Conservation (phyloP, 179 eudicot species). For the Beta corolliflora region DNA sequence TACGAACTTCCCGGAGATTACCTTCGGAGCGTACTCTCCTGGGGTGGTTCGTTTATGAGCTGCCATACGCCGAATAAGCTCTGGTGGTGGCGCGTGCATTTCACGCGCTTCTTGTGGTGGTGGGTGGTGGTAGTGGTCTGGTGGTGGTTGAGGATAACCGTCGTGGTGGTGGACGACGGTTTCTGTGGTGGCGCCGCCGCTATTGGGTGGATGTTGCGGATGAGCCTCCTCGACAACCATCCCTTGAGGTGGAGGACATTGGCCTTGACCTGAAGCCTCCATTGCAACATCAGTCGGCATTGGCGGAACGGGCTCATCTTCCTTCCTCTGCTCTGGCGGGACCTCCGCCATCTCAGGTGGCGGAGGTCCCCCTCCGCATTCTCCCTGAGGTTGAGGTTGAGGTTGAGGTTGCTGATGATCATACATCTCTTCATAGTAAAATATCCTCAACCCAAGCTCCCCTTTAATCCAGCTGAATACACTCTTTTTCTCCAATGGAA, state of each 20-base stretch:
- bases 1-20: constrained; percentile 43
- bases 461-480: constrained; percentile 94
- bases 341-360: constrained; percentile 31
- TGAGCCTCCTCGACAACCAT: constrained; percentile 46
- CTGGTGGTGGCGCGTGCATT: constrained; percentile 45
- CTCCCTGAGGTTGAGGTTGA: constrained; percentile 35
- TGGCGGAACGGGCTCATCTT: constrained; percentile 26
- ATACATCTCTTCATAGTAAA: constrained; percentile 58
- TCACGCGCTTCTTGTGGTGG: constrained; percentile 32
- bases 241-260: constrained; percentile 35
- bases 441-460: constrained; percentile 80
- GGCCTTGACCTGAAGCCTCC: constrained; percentile 38
- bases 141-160: constrained; percentile 31
- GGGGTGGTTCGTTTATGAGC: constrained; percentile 31
- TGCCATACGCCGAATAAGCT: constrained; percentile 48
- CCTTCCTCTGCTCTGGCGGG: constrained; percentile 38
- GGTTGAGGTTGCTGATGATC: background rate
- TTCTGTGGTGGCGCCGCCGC: constrained; percentile 30
- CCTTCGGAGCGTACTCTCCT: constrained; percentile 60
- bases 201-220: constrained; percentile 35
- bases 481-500: constrained; percentile 85
- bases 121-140: constrained; percentile 15
- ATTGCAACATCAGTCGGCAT: constrained; percentile 44
- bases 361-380: constrained; percentile 26
- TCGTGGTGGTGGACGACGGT: constrained; percentile 40